Evolutionary conservation across 495 filamentous ascomycete species (phyloP), one percentile per base, ranked within the genome.

Genomic region (Talaromyces ruber): DNA sequence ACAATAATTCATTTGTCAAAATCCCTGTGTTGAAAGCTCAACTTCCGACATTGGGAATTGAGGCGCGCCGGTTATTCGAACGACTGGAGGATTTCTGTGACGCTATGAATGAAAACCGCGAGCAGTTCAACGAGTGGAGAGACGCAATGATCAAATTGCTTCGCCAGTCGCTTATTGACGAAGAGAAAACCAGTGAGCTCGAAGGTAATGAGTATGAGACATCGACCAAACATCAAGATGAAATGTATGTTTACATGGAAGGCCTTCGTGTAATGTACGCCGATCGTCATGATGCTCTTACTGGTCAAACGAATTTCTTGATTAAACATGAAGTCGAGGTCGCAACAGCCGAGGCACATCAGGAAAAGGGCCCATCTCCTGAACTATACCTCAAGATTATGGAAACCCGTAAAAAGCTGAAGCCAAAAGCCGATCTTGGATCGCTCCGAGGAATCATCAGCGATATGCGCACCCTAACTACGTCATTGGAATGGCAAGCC

Each of bases 151-250:
- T 89, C 32, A 76, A 88, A 55, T 80, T 93, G 21, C 79, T 97
- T 2, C 73, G 86, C 1, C 79, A 85, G 51, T 83, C 89, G 0
- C 79, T 98, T 6, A 88, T 98, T 24, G 94, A 97, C 65, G 84
- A 92, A 66, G 91, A 95, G 56, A 82, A 81, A 14, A 75, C 80
- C 7, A 68, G 69, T 34, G 89, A 94, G 74, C 81, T 86, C 1
- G 89, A 92, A 43, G 93, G 94, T 34, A 84, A 97, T 24, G 93
- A 97, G 70, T 95, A 94, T 64, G 90, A 92, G 63, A 82, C 87
- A 16, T 94, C 93, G 2, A 93, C 89, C 0, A 90, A 89, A 70
- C 80, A 87, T 47, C 93, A 97, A 71, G 92, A 95, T 62, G 80
- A 89, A 64, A 85, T 96, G 37, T 89, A 91, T 74, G 89, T 88